Evolutionary conservation across 768 basidiomycete genomes (phyloP).

Genomic region (Leccinum sublutescens): DNA sequence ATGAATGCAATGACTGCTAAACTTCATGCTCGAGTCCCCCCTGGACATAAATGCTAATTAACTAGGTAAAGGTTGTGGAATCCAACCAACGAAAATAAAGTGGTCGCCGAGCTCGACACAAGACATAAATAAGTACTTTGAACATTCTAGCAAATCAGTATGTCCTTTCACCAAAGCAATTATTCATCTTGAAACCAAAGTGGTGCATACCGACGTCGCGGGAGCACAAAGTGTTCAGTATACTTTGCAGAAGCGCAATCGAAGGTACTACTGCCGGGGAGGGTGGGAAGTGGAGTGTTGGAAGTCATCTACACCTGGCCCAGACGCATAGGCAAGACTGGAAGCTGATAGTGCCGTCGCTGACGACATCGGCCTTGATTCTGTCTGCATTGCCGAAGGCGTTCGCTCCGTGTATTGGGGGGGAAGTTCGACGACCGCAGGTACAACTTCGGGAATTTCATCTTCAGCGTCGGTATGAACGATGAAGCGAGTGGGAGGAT

Average conservation of each 20-base stretch:
- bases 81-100: constrained; percentile 8
- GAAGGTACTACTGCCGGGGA: constrained; percentile 11
- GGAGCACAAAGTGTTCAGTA: constrained; percentile 1
- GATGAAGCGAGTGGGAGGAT: constrained; percentile 51
- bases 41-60: neutral
- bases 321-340: constrained; percentile 14
- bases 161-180: neutral
- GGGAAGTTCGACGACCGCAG: constrained; percentile 69
- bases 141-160: neutral
- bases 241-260: constrained; percentile 1
- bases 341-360: constrained; percentile 5
- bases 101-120: constrained; percentile 1
- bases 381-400: constrained; percentile 5
- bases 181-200: neutral
- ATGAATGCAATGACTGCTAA: constrained; percentile 5
- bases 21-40: neutral
- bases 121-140: constrained; percentile 12
- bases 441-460: constrained; percentile 39
- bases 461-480: constrained; percentile 73
- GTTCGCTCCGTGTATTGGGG: constrained; percentile 63
- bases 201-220: neutral
- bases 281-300: constrained; percentile 4
- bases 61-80: neutral
- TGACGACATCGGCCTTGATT: constrained; percentile 16
- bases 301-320: constrained; percentile 4